These are phyloP conservation scores for Pugionium cornutum DNA, from an alignment of 345 rosid genomes.

Conservation along the genomic window DNA sequence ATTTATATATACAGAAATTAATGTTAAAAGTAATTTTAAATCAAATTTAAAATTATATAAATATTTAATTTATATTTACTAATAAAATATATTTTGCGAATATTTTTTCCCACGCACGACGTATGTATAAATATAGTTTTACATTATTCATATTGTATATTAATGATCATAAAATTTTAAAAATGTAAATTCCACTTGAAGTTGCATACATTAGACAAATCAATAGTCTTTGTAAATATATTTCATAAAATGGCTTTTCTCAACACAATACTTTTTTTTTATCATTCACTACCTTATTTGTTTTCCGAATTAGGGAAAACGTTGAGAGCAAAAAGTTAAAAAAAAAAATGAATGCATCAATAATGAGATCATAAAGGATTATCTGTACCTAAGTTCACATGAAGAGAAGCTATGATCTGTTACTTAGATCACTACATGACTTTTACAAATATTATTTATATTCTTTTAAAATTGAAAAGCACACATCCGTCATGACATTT, in stretches of 20 bases:
- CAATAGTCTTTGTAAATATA: background rate
- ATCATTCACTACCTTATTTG: constrained; percentile 9
- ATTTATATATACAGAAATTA: too few species aligned
- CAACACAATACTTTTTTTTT: background rate
- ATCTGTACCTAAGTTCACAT: background rate
- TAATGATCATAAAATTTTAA: background rate
- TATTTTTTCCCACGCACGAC: too few species aligned
- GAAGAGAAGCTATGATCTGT: background rate
- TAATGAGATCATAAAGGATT: constrained; percentile 36
- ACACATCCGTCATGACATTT: too few species aligned
- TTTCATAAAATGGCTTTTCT: background rate
- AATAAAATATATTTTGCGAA: too few species aligned
- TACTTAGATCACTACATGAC: background rate
- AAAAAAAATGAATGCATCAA: constrained; percentile 25
- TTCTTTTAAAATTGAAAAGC: too few species aligned
- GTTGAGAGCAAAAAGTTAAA: background rate
- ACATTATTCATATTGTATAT: background rate
- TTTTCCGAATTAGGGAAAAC: constrained; percentile 10
- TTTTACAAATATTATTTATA: background rate
- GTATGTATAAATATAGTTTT: background rate
- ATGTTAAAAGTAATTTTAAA: too few species aligned
- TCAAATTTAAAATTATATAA: too few species aligned
- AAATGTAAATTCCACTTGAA: background rate
- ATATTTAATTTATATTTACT: too few species aligned
- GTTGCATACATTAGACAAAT: background rate